Percentiles rank a stretch among this genome's conserved stretches.
phyloP scores from a whole-genome alignment of 1,139 yeast genomes.

The Pichia sp. region DNA sequence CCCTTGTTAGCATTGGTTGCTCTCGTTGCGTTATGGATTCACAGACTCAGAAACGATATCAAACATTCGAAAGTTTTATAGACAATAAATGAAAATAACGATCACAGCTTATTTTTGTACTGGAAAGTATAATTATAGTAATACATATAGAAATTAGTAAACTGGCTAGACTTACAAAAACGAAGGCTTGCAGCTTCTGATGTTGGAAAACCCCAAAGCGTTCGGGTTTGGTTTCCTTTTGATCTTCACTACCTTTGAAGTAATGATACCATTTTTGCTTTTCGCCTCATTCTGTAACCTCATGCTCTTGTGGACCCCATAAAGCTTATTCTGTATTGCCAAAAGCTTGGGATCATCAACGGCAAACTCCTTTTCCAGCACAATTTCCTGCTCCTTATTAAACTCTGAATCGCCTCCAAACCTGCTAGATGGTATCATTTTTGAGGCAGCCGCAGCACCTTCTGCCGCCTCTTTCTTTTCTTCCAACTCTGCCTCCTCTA shows the following conservation, averaged over 20 bases:
- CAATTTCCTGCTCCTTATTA: constrained; percentile 21
- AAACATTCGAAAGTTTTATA: constrained; percentile 52
- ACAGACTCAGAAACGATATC: constrained; percentile 49
- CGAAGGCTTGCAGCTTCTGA: constrained; percentile 40
- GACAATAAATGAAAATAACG: background rate
- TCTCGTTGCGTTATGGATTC: constrained; percentile 39
- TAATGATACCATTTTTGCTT: constrained; percentile 26
- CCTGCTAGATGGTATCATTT: background rate
- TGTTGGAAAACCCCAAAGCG: constrained; percentile 40
- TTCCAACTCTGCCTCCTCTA: constrained; percentile 8
- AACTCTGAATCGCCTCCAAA: constrained; percentile 6
- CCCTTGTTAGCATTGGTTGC: constrained; percentile 40
- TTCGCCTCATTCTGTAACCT: constrained; percentile 26
- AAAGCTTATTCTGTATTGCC: constrained; percentile 22
- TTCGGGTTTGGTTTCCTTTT: constrained; percentile 44
- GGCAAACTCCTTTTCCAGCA: constrained; percentile 27
- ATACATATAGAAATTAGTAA: background rate
- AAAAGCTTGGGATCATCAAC: constrained; percentile 25
- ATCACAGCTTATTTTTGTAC: background rate
- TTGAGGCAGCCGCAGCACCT: background rate
- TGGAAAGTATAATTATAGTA: background rate
- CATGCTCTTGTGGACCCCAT: constrained; percentile 24
- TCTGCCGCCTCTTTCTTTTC: background rate
- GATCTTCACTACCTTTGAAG: constrained; percentile 29
- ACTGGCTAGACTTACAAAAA: constrained; percentile 26